Conservation (phyloP, 164 flowering plant genomes). For the Umbellularia californica region DNA sequence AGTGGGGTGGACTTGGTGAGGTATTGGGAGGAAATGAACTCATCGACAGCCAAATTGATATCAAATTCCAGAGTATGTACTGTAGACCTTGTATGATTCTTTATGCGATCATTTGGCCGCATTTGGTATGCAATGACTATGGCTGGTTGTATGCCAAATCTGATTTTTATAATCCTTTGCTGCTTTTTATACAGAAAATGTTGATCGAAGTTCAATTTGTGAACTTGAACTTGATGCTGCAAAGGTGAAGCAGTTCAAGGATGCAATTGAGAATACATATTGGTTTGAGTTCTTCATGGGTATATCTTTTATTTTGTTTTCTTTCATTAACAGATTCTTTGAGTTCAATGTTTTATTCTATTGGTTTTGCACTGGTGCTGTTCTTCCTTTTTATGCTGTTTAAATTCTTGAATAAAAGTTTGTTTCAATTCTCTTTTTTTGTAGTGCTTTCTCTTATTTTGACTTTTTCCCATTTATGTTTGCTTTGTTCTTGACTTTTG, state of each 20-base stretch:
- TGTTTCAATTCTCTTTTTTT: too few relatives aligned
- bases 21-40: conserved; percentile 99
- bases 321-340: too few relatives aligned
- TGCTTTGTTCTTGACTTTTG: conserved; percentile 7
- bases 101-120: neutral
- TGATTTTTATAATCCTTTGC: neutral
- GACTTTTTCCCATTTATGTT: conserved; percentile 2
- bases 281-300: conserved; percentile 99
- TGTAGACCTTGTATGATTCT: conserved; percentile 1
- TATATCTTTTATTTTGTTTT: conserved; percentile 19
- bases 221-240: conserved; percentile 66
- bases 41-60: conserved; percentile 82
- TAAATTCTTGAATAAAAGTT: neutral
- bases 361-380: too few relatives aligned
- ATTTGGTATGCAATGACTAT: neutral
- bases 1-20: conserved; percentile 99
- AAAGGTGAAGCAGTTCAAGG: conserved; percentile 84
- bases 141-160: neutral
- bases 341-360: conserved; percentile 7
- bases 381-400: neutral
- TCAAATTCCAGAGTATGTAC: conserved; percentile 73
- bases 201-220: conserved; percentile 62
- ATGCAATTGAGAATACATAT: conserved; percentile 86
- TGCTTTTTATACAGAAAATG: conserved; percentile 52
- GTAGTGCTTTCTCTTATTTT: neutral